Evolutionary conservation across 768 basidiomycete species (phyloP), one percentile per base, ranked within the genome.

Genomic region (Multifurca ochricompacta): DNA sequence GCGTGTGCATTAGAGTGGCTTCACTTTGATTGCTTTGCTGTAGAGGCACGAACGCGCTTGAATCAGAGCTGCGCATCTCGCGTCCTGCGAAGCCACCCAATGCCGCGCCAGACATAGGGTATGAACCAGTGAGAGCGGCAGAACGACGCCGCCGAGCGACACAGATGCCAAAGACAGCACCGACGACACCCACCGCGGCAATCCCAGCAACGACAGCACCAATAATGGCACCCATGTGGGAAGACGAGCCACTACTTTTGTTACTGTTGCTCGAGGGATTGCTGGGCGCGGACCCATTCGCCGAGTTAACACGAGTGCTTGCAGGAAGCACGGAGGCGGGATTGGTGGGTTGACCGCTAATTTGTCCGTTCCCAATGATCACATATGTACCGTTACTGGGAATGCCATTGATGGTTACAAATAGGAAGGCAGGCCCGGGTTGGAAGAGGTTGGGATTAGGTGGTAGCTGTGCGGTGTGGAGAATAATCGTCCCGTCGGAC

Each of bases 391-490:
- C 93, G 56, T 83, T 84, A 48, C 82, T 85, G 2, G 93, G 94
- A 11, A 96, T 80, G 36, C 91, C 92, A 59, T 85, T 76, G 58
- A 97, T 78, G 32, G 82, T 85, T 54, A 94, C 87, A 64, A 81
- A 96, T 56, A 94, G 56, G 59, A 93, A 73, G 0, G 80, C 87
- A 7, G 94, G 93, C 5, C 94, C 94, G 4, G 95, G 94, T 63
- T 87, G 84, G 73, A 96, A 79, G 63, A 97, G 62, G 65, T 89
- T 86, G 9, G 93, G 73, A 69, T 88, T 91, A 0, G 91, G 87
- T 0, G 90, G 91, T 7, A 81, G 75, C 66, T 94, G 93, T 1
- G 85, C 71, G 41, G 90, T 86, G 67, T 94, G 85, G 3, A 96
- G 71, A 8, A 77, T 79, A 60, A 90, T 83, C 16, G 83, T 80